Evolutionary conservation across 768 basidiomycete genomes (phyloP), one percentile per base, ranked within the genome.

Genomic region (Coprinopsis sp.): DNA sequence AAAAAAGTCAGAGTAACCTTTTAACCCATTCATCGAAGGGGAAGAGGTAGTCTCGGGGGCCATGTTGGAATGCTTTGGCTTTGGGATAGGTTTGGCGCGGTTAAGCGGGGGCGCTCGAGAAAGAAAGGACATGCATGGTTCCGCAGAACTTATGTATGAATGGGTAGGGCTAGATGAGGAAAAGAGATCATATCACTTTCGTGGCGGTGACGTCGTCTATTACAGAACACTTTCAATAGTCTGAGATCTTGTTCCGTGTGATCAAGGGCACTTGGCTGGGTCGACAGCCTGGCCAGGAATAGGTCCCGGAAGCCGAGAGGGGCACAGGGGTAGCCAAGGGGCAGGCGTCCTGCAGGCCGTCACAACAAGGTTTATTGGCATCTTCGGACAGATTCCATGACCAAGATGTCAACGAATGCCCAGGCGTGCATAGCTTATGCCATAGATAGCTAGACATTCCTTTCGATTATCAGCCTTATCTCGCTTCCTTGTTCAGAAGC

Each of bases 1-100:
- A 56, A 76, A 74, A 62, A 76, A 73, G 29, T 74, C 72, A 14
- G 74, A 75, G 57, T 75, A 75, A 21, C 60, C 61, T 31, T 57
- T 54, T 41, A 54, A 16, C 46, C 27, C 18, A 55, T 37, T 44
- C 30, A 30, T 44, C 18, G 46, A 27, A 22, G 50, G 33, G 21
- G 11, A 27, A 19, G 19, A 11, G 40, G 33, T 46, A 22, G 46
- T 31, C 48, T 46, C 49, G 50, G 54, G 24, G 33, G 43, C 46
- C 46, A 47, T 47, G 24, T 14, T 45, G 44, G 49, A 22, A 33
- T 43, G 27, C 25, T 14, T 37, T 59, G 14, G 66, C 60, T 49
- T 34, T 40, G 33, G 44, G 28, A 42, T 44, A 33, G 22, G 39
- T 34, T 21, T 33, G 30, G 40, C 23, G 33, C 25, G 31, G 39